Conservation (phyloP, 2,329 filamentous ascomycete species). For the Elsinoe arachidis region DNA sequence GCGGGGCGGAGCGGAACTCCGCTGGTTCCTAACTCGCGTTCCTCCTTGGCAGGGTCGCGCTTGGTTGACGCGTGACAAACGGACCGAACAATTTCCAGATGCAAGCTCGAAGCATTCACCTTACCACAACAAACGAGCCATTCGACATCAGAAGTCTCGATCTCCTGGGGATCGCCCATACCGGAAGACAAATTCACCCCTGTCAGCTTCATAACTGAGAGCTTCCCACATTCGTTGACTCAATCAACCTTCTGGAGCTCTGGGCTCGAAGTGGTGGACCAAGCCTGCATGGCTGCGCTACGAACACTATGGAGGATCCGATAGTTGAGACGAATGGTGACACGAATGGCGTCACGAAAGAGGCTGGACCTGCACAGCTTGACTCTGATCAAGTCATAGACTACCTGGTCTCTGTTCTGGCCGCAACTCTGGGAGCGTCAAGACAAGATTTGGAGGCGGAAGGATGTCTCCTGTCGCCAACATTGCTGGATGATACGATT, state of each 20-base stretch:
- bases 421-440: slow-evolving; percentile 42
- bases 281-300: slow-evolving; percentile 4
- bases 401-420: slow-evolving; percentile 40
- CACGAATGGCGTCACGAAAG: slow-evolving; percentile 23
- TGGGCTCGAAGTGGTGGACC: not conserved
- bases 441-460: slow-evolving; percentile 69
- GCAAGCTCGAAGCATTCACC: not conserved
- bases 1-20: no score
- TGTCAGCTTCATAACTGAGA: not conserved
- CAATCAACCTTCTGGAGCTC: not conserved
- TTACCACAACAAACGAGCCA: not conserved
- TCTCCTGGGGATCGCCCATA: not conserved
- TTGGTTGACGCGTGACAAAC: slow-evolving; percentile 1
- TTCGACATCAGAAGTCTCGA: not conserved
- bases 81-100: slow-evolving; percentile 7
- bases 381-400: slow-evolving; percentile 41
- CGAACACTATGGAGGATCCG: slow-evolving; percentile 30
- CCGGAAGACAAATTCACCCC: not conserved
- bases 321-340: slow-evolving; percentile 28
- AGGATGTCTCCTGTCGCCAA: slow-evolving; percentile 72
- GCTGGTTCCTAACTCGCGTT: no score
- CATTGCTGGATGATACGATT: slow-evolving; percentile 66
- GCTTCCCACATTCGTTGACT: not conserved
- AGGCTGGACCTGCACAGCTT: slow-evolving; percentile 25
- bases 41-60: no score